These are phyloP conservation scores for Toxicodendron radicans DNA, from an alignment of 345 rosid species.

Conservation along the genomic window DNA sequence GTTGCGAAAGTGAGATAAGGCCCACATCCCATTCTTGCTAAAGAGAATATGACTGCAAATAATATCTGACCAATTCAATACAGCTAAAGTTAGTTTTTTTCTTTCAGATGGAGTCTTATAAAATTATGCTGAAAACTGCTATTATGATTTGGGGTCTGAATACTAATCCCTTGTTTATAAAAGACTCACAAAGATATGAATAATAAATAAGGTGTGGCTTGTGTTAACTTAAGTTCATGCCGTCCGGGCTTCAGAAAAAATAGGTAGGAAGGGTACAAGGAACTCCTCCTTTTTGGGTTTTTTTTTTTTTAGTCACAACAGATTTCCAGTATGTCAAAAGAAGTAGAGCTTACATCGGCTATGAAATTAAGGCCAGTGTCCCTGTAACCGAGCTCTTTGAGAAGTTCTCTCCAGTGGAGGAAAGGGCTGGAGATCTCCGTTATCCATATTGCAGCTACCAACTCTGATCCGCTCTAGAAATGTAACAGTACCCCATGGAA, in stretches of 20 bases:
- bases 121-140: no score
- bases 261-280: no score
- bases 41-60: constrained; percentile 49
- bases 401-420: constrained; percentile 73
- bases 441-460: constrained; percentile 63
- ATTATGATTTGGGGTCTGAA: no score
- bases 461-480: constrained; percentile 64
- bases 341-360: constrained; percentile 57
- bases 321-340: not conserved
- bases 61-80: constrained; percentile 26
- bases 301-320: not conserved
- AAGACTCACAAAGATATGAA: no score
- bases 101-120: not conserved
- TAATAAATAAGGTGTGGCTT: no score
- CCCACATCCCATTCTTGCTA: constrained; percentile 56
- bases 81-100: not conserved
- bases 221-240: no score
- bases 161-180: no score
- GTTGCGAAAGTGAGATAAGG: constrained; percentile 47
- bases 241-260: no score
- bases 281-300: no score
- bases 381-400: constrained; percentile 77
- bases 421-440: constrained; percentile 93
- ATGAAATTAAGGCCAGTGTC: constrained; percentile 66
- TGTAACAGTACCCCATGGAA: not conserved